Conservation (phyloP, 441 rosid genomes). For the Bocquillonia castaneifolia region DNA sequence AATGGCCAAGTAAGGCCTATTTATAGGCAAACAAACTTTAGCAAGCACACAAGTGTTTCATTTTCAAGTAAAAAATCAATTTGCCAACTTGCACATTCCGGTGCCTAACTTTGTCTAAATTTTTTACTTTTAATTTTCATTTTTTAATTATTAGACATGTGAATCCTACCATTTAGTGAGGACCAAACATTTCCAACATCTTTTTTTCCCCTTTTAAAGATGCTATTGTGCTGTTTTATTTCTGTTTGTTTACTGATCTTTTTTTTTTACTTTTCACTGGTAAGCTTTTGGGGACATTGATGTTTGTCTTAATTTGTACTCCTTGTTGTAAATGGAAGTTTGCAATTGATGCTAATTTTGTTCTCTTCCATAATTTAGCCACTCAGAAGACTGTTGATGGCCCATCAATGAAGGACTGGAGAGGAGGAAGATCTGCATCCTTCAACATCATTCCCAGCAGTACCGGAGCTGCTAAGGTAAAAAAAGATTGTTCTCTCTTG, state of each 20-base stretch:
- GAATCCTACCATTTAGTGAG: too few relatives aligned
- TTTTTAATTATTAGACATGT: too few relatives aligned
- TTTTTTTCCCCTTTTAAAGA: neutral
- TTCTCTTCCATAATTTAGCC: constrained; percentile 30
- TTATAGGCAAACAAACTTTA: too few relatives aligned
- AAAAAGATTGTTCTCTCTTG: neutral
- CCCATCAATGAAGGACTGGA: constrained; percentile 84
- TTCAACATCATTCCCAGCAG: constrained; percentile 89
- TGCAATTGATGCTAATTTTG: neutral
- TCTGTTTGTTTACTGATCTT: neutral
- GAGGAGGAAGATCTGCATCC: constrained; percentile 92
- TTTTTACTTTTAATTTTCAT: too few relatives aligned
- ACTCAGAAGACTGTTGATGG: constrained; percentile 90
- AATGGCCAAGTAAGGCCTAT: too few relatives aligned
- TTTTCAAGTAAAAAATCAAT: too few relatives aligned
- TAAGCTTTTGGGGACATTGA: constrained; percentile 6
- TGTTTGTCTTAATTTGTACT: neutral
- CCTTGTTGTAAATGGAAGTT: neutral
- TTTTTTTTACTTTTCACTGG: constrained; percentile 37
- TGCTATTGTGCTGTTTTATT: neutral
- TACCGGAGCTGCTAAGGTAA: constrained; percentile 88
- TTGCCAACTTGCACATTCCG: too few relatives aligned
- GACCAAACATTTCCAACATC: too few relatives aligned
- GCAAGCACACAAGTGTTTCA: too few relatives aligned
- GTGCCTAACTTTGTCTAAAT: too few relatives aligned